Percentiles rank a stretch among this genome's conserved stretches.
phyloP scores from a whole-genome alignment of 192 early-diverging fungal genomes.

The Coemansia sp. region DNA sequence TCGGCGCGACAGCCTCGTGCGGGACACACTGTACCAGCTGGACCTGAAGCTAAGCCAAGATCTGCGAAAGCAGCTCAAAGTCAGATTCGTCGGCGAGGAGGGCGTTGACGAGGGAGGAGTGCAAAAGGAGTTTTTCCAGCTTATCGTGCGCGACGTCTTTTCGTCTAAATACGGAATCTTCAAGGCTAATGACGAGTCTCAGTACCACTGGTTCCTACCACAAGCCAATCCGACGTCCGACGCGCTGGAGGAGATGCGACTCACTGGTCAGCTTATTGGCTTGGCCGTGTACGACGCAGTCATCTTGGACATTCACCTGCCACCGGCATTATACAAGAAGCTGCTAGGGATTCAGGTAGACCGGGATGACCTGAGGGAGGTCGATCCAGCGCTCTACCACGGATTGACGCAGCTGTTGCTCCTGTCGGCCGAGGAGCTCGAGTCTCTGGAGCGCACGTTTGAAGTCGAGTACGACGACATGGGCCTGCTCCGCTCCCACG shows the following conservation, averaged over 20 bases:
- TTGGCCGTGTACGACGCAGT: slow-evolving; percentile 90
- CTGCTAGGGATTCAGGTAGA: slow-evolving; percentile 65
- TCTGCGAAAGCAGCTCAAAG: slow-evolving; percentile 84
- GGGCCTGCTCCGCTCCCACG: slow-evolving; percentile 61
- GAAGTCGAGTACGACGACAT: slow-evolving; percentile 70
- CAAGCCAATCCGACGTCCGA: slow-evolving; percentile 53
- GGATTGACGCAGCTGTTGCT: slow-evolving; percentile 72
- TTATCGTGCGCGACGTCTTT: slow-evolving; percentile 86
- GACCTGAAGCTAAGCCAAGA: slow-evolving; percentile 78
- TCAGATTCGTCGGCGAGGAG: slow-evolving; percentile 90
- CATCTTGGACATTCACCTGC: slow-evolving; percentile 90
- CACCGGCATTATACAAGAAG: slow-evolving; percentile 84
- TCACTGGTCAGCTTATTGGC: slow-evolving; percentile 85
- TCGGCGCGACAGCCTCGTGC: slow-evolving; percentile 66
- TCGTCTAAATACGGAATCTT: slow-evolving; percentile 83
- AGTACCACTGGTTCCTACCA: slow-evolving; percentile 82
- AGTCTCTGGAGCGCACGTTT: slow-evolving; percentile 78
- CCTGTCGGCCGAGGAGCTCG: slow-evolving; percentile 65
- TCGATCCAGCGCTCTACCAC: slow-evolving; percentile 75
- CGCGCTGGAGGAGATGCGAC: slow-evolving; percentile 74
- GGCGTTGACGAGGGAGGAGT: slow-evolving; percentile 93
- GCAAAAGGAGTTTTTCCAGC: slow-evolving; percentile 91
- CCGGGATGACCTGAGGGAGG: slow-evolving; percentile 70
- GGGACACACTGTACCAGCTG: slow-evolving; percentile 71
- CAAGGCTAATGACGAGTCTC: slow-evolving; percentile 74